A percentile compares a stretch with the other conserved stretches of the same genome.
phyloP scores from a whole-genome alignment of 2,329 filamentous ascomycete species.

The Fusarium camptoceras region DNA sequence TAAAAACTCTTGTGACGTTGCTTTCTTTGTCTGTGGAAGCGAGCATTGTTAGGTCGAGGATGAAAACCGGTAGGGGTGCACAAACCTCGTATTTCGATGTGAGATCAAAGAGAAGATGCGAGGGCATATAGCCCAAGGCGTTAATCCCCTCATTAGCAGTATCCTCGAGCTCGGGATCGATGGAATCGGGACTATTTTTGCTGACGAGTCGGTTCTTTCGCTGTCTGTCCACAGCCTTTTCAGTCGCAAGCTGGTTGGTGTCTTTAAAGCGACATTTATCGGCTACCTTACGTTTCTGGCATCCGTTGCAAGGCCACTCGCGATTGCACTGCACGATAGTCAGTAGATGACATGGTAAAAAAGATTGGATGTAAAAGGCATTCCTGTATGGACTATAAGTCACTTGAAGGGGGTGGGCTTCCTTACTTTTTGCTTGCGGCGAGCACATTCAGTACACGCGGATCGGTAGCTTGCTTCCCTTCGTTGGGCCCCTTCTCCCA shows the following conservation, averaged over 20 bases:
- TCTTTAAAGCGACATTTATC: conserved; percentile 52
- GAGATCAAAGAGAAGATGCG: conserved; percentile 49
- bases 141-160: conserved; percentile 48
- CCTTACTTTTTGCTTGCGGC: conserved; percentile 55
- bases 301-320: conserved; percentile 56
- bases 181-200: conserved; percentile 30
- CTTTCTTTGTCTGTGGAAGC: conserved; percentile 18
- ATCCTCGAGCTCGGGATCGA: conserved; percentile 42
- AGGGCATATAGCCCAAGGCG: conserved; percentile 52
- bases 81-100: conserved; percentile 45
- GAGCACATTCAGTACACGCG: conserved; percentile 59
- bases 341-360: conserved; percentile 9
- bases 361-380: neutral
- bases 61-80: neutral
- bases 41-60: neutral
- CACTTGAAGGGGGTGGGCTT: neutral
- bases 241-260: conserved; percentile 37
- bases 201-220: conserved; percentile 44
- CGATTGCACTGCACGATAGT: conserved; percentile 51
- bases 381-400: neutral
- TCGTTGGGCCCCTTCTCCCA: conserved; percentile 30
- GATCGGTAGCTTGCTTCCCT: conserved; percentile 43
- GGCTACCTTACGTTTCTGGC: conserved; percentile 55
- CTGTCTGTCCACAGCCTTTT: conserved; percentile 38
- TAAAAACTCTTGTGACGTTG: conserved; percentile 38